Conservation (phyloP, 768 basidiomycete species). For the Russula dissimulans region DNA sequence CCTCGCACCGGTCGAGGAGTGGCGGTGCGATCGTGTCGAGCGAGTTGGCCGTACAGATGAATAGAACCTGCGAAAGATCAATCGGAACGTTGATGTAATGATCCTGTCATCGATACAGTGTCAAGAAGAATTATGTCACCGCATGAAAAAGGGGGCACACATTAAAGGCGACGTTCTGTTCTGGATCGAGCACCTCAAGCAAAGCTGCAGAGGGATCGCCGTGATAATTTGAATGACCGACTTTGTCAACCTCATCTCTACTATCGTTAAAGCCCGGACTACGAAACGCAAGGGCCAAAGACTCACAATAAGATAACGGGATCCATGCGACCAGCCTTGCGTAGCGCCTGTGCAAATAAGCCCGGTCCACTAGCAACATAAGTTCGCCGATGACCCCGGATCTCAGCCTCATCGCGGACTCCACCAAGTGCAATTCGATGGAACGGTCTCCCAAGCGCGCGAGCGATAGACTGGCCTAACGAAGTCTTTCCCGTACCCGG, state of each 20-base stretch:
- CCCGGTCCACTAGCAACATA: conserved; percentile 89
- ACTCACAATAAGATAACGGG: conserved; percentile 64
- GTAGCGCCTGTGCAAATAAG: conserved; percentile 75
- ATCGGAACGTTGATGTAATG: conserved; percentile 88
- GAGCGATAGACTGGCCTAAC: conserved; percentile 81
- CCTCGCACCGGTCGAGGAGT: conserved; percentile 81
- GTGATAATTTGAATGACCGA: conserved; percentile 79
- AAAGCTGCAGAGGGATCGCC: conserved; percentile 89
- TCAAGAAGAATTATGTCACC: neutral
- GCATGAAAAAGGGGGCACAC: conserved; percentile 30
- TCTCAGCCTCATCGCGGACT: conserved; percentile 86
- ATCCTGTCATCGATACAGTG: conserved; percentile 40
- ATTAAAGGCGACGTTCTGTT: conserved; percentile 81
- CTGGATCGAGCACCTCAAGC: conserved; percentile 88
- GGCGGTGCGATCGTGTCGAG: conserved; percentile 86
- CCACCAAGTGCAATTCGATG: conserved; percentile 89
- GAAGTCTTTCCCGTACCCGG: conserved; percentile 91
- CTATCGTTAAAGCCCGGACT: neutral
- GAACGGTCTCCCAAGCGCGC: conserved; percentile 75
- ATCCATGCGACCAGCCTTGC: conserved; percentile 74
- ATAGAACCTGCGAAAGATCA: conserved; percentile 80
- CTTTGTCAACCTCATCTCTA: conserved; percentile 86
- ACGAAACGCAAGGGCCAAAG: neutral
- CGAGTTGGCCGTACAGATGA: conserved; percentile 88
- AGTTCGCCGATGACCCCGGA: conserved; percentile 70